Evolutionary conservation across 495 filamentous ascomycete genomes (phyloP).

Genomic region (Aspergillus haitiensis): DNA sequence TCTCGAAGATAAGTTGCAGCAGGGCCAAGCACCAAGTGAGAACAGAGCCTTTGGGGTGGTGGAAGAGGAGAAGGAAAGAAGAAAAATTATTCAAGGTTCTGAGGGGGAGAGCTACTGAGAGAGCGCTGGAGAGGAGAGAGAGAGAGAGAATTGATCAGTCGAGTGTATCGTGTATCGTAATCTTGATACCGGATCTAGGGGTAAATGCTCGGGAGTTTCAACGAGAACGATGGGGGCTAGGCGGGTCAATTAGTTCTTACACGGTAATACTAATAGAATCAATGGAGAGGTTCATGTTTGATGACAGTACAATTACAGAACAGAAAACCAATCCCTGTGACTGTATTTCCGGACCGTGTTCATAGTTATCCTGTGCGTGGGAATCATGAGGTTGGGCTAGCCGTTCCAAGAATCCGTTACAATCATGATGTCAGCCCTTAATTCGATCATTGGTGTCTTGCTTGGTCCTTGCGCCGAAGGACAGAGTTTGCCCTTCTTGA

Average conservation of each 20-base stretch:
- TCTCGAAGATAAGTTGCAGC: constrained; percentile 4
- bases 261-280: not conserved
- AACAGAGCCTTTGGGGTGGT: not conserved
- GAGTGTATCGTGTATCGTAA: constrained; percentile 15
- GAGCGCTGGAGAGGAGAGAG: not conserved
- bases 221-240: not conserved
- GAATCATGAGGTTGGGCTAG: not conserved
- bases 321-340: not conserved
- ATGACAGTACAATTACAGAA: constrained; percentile 1
- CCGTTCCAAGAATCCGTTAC: not conserved
- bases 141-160: constrained; percentile 13
- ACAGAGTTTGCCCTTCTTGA: not conserved
- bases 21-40: constrained; percentile 2
- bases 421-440: constrained; percentile 18
- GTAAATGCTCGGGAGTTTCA: not conserved
- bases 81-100: not conserved
- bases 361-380: constrained; percentile 6
- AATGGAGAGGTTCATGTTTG: not conserved
- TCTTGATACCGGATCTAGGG: not conserved
- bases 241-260: not conserved
- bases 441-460: not conserved
- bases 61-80: not conserved
- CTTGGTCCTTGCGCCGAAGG: not conserved
- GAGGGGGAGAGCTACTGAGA: not conserved
- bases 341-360: not conserved